These are phyloP conservation scores for Verticillium klebahnii DNA, from an alignment of 2,329 filamentous ascomycete genomes.

Conservation along the genomic window DNA sequence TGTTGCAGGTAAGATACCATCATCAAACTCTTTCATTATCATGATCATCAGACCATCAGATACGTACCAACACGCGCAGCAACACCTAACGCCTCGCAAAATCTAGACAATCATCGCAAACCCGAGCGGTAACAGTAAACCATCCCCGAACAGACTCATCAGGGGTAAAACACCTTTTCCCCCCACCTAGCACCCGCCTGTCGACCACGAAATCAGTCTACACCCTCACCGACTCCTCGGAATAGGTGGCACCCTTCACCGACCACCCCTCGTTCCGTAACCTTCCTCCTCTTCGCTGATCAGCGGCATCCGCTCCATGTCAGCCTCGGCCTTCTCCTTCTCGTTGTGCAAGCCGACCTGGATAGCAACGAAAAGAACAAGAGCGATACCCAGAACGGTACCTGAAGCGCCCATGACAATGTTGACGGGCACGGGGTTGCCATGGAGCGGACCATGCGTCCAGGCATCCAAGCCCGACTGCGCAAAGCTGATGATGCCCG, in stretches of 20 bases:
- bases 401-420: slow-evolving; percentile 49
- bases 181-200: not conserved
- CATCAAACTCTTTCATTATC: not conserved
- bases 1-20: not conserved
- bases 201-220: not conserved
- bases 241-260: not conserved
- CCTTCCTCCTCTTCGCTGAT: slow-evolving; percentile 4
- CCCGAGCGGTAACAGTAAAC: not conserved
- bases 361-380: slow-evolving; percentile 51
- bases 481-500: slow-evolving; percentile 66
- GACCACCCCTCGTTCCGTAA: not conserved
- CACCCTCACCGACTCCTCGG: not conserved
- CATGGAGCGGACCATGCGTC: slow-evolving; percentile 56
- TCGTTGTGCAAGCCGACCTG: slow-evolving; percentile 11
- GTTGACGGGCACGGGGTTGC: slow-evolving; percentile 63
- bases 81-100: not conserved
- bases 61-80: not conserved
- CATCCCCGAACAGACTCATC: not conserved
- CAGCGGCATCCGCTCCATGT: slow-evolving; percentile 4
- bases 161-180: not conserved
- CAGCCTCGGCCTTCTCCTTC: slow-evolving; percentile 3
- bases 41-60: not conserved
- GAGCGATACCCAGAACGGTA: slow-evolving; percentile 45
- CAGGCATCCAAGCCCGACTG: slow-evolving; percentile 67
- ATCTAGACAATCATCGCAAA: not conserved